phyloP scores from a whole-genome alignment of 495 filamentous ascomycete genomes.

The Aspergillus cavernicola region DNA sequence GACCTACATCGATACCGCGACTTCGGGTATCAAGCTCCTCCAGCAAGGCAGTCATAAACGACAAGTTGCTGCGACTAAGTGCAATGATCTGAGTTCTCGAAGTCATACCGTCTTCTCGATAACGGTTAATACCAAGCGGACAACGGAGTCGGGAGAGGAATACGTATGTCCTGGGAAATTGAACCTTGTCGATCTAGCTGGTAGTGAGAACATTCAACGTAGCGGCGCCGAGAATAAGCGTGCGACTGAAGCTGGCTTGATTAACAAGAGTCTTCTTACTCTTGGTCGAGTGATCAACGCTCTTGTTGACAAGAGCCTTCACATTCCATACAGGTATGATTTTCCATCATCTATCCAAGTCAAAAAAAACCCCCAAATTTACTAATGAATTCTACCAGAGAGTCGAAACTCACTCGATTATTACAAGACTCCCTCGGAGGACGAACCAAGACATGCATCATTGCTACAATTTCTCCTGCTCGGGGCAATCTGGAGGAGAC shows the following conservation, averaged over 20 bases:
- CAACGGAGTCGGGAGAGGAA: slow-evolving; percentile 79
- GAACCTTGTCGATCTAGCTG: slow-evolving; percentile 93
- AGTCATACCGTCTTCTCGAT: slow-evolving; percentile 97
- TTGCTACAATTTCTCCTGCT: slow-evolving; percentile 91
- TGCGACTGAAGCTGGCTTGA: slow-evolving; percentile 89
- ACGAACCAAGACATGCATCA: slow-evolving; percentile 96
- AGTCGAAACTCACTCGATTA: slow-evolving; percentile 92
- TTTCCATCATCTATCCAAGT: background rate
- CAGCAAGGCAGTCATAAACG: slow-evolving; percentile 86
- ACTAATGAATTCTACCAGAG: slow-evolving; percentile 40
- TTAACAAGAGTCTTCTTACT: slow-evolving; percentile 96
- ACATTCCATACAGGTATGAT: slow-evolving; percentile 75
- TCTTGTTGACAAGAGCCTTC: slow-evolving; percentile 80
- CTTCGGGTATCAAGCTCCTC: slow-evolving; percentile 82
- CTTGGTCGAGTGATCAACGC: slow-evolving; percentile 97
- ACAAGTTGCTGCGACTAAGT: slow-evolving; percentile 96
- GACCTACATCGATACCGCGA: slow-evolving; percentile 78
- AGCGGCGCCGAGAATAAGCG: slow-evolving; percentile 98
- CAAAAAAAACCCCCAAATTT: background rate
- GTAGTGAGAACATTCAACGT: slow-evolving; percentile 94
- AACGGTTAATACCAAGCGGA: slow-evolving; percentile 79
- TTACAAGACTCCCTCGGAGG: slow-evolving; percentile 96
- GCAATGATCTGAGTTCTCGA: slow-evolving; percentile 93
- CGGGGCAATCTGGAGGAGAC: slow-evolving; percentile 96
- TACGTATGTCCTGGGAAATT: slow-evolving; percentile 91